A percentile compares a stretch with the other conserved stretches of the same genome.
Conservation (phyloP, 352 stramenopile genomes). For the Phytopythium ostracodes region DNA sequence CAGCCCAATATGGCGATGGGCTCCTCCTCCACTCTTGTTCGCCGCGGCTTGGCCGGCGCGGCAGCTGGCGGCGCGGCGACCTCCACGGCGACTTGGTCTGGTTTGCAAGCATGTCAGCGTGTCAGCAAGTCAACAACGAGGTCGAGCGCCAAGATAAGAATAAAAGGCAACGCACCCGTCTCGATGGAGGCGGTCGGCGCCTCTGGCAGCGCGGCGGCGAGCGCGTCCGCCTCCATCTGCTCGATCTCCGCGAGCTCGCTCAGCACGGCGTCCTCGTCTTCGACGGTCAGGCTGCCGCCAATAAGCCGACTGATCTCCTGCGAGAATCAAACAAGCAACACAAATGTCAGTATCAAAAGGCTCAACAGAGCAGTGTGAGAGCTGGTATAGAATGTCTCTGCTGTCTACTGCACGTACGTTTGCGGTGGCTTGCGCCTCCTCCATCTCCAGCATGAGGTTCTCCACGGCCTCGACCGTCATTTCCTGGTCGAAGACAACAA, state of each 20-base stretch:
- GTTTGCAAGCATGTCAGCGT: not conserved
- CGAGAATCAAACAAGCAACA: not conserved
- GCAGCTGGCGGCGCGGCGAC: not conserved
- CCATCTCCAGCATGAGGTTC: slow-evolving; percentile 86
- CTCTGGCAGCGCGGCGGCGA: slow-evolving; percentile 56
- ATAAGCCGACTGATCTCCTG: slow-evolving; percentile 87
- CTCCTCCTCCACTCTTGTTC: slow-evolving; percentile 9
- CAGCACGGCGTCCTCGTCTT: slow-evolving; percentile 85
- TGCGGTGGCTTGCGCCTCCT: slow-evolving; percentile 75
- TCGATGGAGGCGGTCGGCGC: slow-evolving; percentile 42
- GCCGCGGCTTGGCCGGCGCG: slow-evolving; percentile 1
- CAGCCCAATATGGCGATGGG: slow-evolving; percentile 11
- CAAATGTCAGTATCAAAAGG: not conserved
- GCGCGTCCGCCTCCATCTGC: slow-evolving; percentile 47
- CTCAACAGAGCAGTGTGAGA: not conserved
- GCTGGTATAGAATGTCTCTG: not conserved
- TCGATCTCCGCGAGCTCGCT: slow-evolving; percentile 85
- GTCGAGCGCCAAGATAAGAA: not conserved
- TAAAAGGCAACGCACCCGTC: slow-evolving; percentile 20
- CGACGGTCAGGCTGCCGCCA: slow-evolving; percentile 62
- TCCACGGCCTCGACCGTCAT: slow-evolving; percentile 87
- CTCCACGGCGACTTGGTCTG: slow-evolving; percentile 6
- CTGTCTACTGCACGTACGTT: slow-evolving; percentile 35
- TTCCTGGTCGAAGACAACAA: slow-evolving; percentile 28
- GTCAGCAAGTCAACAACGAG: not conserved